phyloP scores from a whole-genome alignment of 352 stramenopile species.

The Phytophthora uliginosa region DNA sequence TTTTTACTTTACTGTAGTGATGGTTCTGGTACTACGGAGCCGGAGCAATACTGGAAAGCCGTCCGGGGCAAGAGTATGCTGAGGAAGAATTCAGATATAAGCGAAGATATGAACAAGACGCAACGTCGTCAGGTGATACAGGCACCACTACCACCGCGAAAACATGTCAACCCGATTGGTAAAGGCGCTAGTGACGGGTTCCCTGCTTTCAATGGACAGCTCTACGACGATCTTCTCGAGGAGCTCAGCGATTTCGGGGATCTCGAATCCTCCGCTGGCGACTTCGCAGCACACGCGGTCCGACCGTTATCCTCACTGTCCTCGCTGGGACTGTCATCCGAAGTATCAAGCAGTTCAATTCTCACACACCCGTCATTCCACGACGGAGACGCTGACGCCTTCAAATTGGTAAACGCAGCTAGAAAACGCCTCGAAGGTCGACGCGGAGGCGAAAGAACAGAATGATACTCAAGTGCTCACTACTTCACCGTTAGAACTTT shows the following conservation, averaged over 20 bases:
- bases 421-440: constrained; percentile 45
- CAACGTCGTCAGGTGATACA: constrained; percentile 42
- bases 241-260: constrained; percentile 28
- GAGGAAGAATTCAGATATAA: constrained; percentile 50
- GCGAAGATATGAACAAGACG: constrained; percentile 43
- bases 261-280: constrained; percentile 13
- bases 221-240: constrained; percentile 43
- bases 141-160: constrained; percentile 36
- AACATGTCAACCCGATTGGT: not conserved
- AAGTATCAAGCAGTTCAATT: constrained; percentile 15
- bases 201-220: constrained; percentile 40
- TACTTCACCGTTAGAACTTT: too few relatives aligned
- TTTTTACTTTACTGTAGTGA: constrained; percentile 21
- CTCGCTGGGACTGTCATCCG: constrained; percentile 15
- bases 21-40: constrained; percentile 30
- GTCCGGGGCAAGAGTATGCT: constrained; percentile 57
- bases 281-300: constrained; percentile 7
- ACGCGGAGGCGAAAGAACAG: constrained; percentile 17
- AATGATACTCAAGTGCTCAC: constrained; percentile 10
- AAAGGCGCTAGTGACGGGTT: constrained; percentile 31
- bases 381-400: constrained; percentile 32
- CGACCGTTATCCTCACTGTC: constrained; percentile 22
- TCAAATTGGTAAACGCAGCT: constrained; percentile 49
- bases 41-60: constrained; percentile 56
- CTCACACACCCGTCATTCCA: constrained; percentile 38